A percentile compares a stretch with the other conserved stretches of the same genome.
phyloP scores from a whole-genome alignment of 495 filamentous ascomycete genomes.

The Tuber magnatum region DNA sequence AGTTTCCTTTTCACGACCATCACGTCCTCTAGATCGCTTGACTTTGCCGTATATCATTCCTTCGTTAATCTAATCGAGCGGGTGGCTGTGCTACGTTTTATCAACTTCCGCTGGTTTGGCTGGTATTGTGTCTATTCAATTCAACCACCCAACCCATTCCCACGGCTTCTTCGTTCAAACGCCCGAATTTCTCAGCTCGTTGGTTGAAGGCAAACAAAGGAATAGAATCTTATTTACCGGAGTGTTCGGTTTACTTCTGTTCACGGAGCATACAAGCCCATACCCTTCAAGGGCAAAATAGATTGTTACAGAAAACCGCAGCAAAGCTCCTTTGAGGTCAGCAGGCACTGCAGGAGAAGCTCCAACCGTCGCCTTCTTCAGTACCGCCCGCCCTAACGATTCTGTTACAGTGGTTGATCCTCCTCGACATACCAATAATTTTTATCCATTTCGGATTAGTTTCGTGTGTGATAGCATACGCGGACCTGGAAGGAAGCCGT shows the following conservation, averaged over 20 bases:
- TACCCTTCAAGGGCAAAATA: constrained; percentile 24
- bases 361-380: constrained; percentile 38
- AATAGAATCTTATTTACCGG: background rate
- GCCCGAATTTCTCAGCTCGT: background rate
- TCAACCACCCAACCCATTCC: background rate
- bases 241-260: background rate
- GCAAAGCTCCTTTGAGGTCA: constrained; percentile 75
- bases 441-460: background rate
- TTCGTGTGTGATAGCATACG: background rate
- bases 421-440: background rate
- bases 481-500: background rate
- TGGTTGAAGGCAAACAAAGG: background rate
- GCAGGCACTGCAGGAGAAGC: constrained; percentile 82
- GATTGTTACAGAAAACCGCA: constrained; percentile 33
- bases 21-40: background rate
- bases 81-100: background rate
- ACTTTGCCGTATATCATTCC: background rate
- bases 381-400: constrained; percentile 36
- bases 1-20: background rate
- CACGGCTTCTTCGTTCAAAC: background rate
- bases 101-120: background rate
- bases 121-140: constrained; percentile 3
- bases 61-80: background rate
- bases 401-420: constrained; percentile 25
- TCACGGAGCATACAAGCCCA: background rate